A percentile compares a stretch with the other conserved stretches of the same genome.
Evolutionary conservation across 345 rosid genomes (phyloP).

Genomic region (Euclidium syriacum): DNA sequence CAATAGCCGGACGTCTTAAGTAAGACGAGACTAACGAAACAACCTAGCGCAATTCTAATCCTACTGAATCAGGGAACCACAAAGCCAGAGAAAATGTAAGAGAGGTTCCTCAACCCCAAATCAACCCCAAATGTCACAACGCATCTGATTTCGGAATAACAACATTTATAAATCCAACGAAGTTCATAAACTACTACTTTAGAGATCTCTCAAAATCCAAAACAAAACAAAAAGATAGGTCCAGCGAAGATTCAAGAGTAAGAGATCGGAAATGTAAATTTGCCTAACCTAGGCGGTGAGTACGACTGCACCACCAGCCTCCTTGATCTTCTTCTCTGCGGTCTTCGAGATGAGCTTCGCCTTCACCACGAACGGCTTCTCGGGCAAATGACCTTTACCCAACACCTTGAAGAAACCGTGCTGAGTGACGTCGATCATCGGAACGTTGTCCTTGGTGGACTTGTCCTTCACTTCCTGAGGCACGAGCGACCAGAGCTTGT

Average conservation of each 20-base stretch:
- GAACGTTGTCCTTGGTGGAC: slow-evolving; percentile 55
- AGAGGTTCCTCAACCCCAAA: too few species aligned
- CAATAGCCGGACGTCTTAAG: too few species aligned
- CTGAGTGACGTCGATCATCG: slow-evolving; percentile 68
- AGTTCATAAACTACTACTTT: slow-evolving; percentile 6
- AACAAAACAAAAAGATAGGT: neutral
- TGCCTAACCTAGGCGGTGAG: slow-evolving; percentile 56
- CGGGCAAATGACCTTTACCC: slow-evolving; percentile 73
- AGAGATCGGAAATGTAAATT: neutral
- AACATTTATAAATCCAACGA: slow-evolving; percentile 9
- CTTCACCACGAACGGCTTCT: slow-evolving; percentile 68
- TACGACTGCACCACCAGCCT: slow-evolving; percentile 74
- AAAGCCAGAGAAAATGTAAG: too few species aligned
- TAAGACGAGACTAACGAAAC: too few species aligned
- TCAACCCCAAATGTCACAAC: neutral
- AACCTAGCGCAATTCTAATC: too few species aligned
- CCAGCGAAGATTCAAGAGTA: neutral
- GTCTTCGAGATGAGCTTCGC: slow-evolving; percentile 71
- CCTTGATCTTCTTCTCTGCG: slow-evolving; percentile 84
- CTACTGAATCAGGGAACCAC: too few species aligned
- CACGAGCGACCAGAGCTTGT: slow-evolving; percentile 73
- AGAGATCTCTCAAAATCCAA: slow-evolving; percentile 1
- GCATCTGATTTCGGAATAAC: neutral
- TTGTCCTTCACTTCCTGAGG: slow-evolving; percentile 60
- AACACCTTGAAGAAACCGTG: slow-evolving; percentile 78